Conservation (phyloP, 495 filamentous ascomycete species). For the Entonaema liquescens region DNA sequence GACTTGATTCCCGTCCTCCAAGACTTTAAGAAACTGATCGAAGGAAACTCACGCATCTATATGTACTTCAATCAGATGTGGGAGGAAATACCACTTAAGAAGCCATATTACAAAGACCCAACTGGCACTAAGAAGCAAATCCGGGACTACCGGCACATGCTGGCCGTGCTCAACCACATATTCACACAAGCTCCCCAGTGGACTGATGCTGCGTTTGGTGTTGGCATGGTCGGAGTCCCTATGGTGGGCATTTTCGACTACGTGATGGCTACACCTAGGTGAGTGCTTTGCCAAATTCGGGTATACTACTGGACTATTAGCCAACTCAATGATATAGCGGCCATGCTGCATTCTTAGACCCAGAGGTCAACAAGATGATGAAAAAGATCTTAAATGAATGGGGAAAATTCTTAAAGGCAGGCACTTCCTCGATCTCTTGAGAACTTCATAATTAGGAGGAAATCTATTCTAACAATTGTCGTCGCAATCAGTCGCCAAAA, state of each 20-base stretch:
- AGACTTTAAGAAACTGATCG: slow-evolving; percentile 60
- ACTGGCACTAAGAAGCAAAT: slow-evolving; percentile 66
- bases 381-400: slow-evolving; percentile 75
- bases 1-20: slow-evolving; percentile 56
- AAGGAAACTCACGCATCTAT: slow-evolving; percentile 55
- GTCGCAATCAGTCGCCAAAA: slow-evolving; percentile 51
- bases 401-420: slow-evolving; percentile 66
- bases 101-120: slow-evolving; percentile 67
- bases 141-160: slow-evolving; percentile 70
- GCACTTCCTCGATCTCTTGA: background rate
- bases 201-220: slow-evolving; percentile 60
- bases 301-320: slow-evolving; percentile 46
- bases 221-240: slow-evolving; percentile 72
- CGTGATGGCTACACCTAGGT: slow-evolving; percentile 74
- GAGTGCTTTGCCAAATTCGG: slow-evolving; percentile 52
- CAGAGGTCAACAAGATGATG: slow-evolving; percentile 72
- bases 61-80: slow-evolving; percentile 71
- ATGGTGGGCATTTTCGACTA: slow-evolving; percentile 76
- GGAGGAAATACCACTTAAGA: slow-evolving; percentile 67
- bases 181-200: slow-evolving; percentile 69
- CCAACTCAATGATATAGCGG: slow-evolving; percentile 65
- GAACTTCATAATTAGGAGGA: background rate
- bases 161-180: slow-evolving; percentile 69
- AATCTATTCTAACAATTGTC: background rate
- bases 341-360: slow-evolving; percentile 70